Percentiles rank a stretch among this genome's conserved stretches.
phyloP scores from a whole-genome alignment of 129 eudicot genomes.

The Logfia minima region DNA sequence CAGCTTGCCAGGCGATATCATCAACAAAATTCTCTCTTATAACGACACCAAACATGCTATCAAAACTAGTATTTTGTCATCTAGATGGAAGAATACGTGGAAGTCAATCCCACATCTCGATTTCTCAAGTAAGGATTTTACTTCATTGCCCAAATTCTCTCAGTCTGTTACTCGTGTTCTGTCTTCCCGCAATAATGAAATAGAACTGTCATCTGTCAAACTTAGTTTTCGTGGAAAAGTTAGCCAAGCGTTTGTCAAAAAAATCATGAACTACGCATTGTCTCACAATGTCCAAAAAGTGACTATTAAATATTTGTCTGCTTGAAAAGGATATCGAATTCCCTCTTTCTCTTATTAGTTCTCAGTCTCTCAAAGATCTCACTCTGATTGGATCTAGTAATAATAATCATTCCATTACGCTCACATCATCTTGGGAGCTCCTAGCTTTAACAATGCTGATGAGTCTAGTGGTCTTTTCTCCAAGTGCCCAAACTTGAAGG shows the following conservation, averaged over 20 bases:
- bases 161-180: slow-evolving; percentile 3
- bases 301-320: neutral
- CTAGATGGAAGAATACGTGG: neutral
- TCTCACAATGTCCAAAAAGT: slow-evolving; percentile 25
- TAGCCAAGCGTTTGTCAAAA: neutral
- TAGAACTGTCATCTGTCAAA: slow-evolving; percentile 12
- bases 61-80: neutral
- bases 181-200: slow-evolving; percentile 4
- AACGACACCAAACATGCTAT: neutral
- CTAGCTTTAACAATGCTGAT: slow-evolving; percentile 16
- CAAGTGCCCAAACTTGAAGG: slow-evolving; percentile 22
- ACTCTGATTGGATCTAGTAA: neutral
- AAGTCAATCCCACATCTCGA: neutral
- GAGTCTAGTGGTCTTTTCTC: slow-evolving; percentile 5
- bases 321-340: slow-evolving; percentile 1
- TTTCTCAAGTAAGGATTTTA: neutral
- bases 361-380: slow-evolving; percentile 15
- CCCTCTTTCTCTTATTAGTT: neutral
- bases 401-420: neutral
- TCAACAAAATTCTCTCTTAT: slow-evolving; percentile 3
- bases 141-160: neutral
- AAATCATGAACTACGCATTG: neutral
- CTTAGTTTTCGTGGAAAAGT: neutral
- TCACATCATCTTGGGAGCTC: slow-evolving; percentile 7
- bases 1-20: neutral